Percentiles rank a stretch among this genome's conserved stretches.
Evolutionary conservation across 2,329 filamentous ascomycete species (phyloP).

Genomic region (Colletotrichum aenigma): DNA sequence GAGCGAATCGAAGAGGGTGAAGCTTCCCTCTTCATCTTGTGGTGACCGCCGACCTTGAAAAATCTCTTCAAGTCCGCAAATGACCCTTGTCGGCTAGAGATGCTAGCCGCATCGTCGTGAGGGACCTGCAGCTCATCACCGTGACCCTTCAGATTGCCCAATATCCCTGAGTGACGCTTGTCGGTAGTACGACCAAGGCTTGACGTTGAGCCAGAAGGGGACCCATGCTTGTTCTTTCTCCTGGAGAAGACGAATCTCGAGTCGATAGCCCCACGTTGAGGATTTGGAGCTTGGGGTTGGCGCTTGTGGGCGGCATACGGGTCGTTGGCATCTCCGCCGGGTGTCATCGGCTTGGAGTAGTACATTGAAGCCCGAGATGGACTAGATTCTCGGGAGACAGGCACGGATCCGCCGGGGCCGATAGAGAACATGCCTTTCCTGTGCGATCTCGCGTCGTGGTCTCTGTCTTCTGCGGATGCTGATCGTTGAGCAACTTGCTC

Average conservation of each 20-base stretch:
- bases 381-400: constrained; percentile 65
- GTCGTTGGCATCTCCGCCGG: constrained; percentile 79
- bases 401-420: constrained; percentile 55
- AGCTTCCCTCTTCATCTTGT: constrained; percentile 71
- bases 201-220: constrained; percentile 57
- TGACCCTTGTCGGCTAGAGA: constrained; percentile 70
- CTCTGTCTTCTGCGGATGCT: constrained; percentile 41
- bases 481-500: constrained; percentile 46
- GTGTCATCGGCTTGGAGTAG: constrained; percentile 78
- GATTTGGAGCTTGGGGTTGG: constrained; percentile 68
- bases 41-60: constrained; percentile 77
- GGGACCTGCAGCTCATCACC: constrained; percentile 47
- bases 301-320: constrained; percentile 86
- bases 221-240: constrained; percentile 67
- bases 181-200: constrained; percentile 53
- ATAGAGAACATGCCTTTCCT: constrained; percentile 60
- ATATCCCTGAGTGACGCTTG: constrained; percentile 55
- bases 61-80: constrained; percentile 98
- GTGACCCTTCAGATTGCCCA: constrained; percentile 40
- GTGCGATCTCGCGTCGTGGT: constrained; percentile 42
- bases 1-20: constrained; percentile 64
- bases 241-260: constrained; percentile 83
- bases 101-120: constrained; percentile 51
- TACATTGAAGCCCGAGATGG: constrained; percentile 68
- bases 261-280: constrained; percentile 70